A percentile compares a stretch with the other conserved stretches of the same genome.
Conservation (phyloP, 2,329 filamentous ascomycete genomes). For the Trichothecium sympodiale region DNA sequence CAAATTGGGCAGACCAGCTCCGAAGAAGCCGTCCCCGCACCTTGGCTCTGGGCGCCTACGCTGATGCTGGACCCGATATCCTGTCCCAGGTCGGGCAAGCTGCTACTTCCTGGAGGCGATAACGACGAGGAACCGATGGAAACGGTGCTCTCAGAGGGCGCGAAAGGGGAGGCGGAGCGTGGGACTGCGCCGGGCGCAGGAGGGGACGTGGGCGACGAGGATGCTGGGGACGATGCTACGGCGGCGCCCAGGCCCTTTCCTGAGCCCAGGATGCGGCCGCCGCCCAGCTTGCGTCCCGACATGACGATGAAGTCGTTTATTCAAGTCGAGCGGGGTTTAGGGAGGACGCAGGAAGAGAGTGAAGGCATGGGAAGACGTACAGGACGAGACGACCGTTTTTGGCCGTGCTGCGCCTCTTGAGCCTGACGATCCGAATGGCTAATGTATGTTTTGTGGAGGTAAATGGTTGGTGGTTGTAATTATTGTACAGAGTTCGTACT, state of each 20-base stretch:
- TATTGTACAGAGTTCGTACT: too few species aligned
- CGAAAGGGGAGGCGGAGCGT: constrained; percentile 37
- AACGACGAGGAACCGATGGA: constrained; percentile 63
- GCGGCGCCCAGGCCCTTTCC: constrained; percentile 54
- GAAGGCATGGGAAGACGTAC: not conserved
- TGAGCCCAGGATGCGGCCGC: constrained; percentile 82
- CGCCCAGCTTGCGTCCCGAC: constrained; percentile 80
- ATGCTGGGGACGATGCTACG: too few species aligned
- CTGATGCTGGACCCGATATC: constrained; percentile 77
- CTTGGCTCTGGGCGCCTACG: constrained; percentile 42
- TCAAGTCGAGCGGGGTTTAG: not conserved
- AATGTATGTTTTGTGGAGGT: too few species aligned
- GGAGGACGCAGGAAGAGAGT: not conserved
- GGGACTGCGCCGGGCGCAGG: constrained; percentile 19
- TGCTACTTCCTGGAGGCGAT: constrained; percentile 48
- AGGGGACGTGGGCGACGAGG: constrained; percentile 43
- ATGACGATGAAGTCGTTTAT: constrained; percentile 32
- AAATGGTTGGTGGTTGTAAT: too few species aligned
- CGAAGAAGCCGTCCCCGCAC: constrained; percentile 37
- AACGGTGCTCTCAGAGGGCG: constrained; percentile 58
- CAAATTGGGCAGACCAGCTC: constrained; percentile 93
- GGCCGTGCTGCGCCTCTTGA: constrained; percentile 2
- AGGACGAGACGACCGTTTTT: constrained; percentile 2
- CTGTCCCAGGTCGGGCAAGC: constrained; percentile 59
- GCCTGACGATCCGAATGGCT: too few species aligned